A percentile compares a stretch with the other conserved stretches of the same genome.
phyloP scores from a whole-genome alignment of 2,329 filamentous ascomycete species.

The Aspergillus texensis region DNA sequence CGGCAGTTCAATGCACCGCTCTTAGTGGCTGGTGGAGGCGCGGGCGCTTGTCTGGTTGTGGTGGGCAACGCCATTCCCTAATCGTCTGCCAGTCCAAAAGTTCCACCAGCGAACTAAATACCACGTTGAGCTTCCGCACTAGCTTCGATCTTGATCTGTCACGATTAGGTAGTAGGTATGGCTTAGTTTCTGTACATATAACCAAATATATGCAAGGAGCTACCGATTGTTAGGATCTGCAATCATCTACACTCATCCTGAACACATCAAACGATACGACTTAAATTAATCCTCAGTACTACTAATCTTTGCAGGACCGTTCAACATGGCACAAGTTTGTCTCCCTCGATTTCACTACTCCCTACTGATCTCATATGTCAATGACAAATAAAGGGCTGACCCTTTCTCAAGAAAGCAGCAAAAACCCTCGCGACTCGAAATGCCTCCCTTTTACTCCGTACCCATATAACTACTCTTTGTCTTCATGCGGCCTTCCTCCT shows the following conservation, averaged over 20 bases:
- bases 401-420: slow-evolving; percentile 48
- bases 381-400: neutral
- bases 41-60: slow-evolving; percentile 31
- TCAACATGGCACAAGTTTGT: slow-evolving; percentile 32
- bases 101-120: neutral
- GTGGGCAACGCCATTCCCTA: slow-evolving; percentile 33
- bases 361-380: neutral
- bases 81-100: neutral
- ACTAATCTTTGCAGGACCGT: neutral
- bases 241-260: neutral
- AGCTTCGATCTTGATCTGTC: neutral
- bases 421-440: slow-evolving; percentile 76
- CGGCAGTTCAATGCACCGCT: neutral
- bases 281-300: neutral
- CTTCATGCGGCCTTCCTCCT: slow-evolving; percentile 77
- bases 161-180: neutral
- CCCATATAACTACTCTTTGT: slow-evolving; percentile 73
- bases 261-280: neutral
- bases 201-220: neutral
- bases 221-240: neutral
- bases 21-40: slow-evolving; percentile 27
- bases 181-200: neutral
- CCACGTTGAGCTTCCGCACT: neutral
- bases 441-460: slow-evolving; percentile 72
- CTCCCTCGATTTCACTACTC: neutral